Base-by-base conservation (phyloP, 2,329 filamentous ascomycete species). In the Colletotrichum zoysiae region DNA sequence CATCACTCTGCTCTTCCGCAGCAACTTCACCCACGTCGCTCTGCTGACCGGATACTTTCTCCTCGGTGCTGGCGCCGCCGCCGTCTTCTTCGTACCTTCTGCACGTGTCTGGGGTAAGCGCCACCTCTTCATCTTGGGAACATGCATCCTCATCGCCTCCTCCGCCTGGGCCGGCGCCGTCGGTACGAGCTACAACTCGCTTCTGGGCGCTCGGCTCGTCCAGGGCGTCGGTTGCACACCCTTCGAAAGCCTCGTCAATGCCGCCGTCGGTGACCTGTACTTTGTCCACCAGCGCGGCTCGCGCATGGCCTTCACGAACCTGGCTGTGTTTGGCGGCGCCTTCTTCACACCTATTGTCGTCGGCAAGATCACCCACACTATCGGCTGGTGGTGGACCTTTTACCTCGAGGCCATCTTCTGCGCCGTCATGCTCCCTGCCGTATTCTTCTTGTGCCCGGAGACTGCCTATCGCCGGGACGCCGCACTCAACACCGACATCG, bases 61-160 rank as follows among this genome's bases (percentile, higher is more conserved):
- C 26, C 88, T 95, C 38, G 95, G 94, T 26, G 93, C 94, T 3
- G 95, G 94, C 14, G 84, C 94, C 18, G 92, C 92, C 1, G 95
- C 93, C 62, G 90, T 96, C 80, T 86, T 98, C 74, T 95, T 95
- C 81, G 95, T 98, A 3, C 93, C 95, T 0, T 93, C 92, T 0
- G 94, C 93, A 26, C 90, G 95, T 69, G 92, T 98, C 74, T 98
- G 94, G 93, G 95, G 95, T 50, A 98, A 97, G 82, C 88, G 95
- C 51, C 95, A 98, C 83, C 84, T 95, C 20, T 98, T 97, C 80
- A 82, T 98, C 35, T 76, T 97, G 2, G 95, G 94, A 9, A 91
- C 91, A 57, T 74, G 93, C 59, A 86, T 97, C 70, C 86, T 97
- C 76, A 87, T 97, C 53, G 84, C 88, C 55, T 92, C 92, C 69